Conservation (phyloP, 495 filamentous ascomycete genomes). For the Neurospora sp. region DNA sequence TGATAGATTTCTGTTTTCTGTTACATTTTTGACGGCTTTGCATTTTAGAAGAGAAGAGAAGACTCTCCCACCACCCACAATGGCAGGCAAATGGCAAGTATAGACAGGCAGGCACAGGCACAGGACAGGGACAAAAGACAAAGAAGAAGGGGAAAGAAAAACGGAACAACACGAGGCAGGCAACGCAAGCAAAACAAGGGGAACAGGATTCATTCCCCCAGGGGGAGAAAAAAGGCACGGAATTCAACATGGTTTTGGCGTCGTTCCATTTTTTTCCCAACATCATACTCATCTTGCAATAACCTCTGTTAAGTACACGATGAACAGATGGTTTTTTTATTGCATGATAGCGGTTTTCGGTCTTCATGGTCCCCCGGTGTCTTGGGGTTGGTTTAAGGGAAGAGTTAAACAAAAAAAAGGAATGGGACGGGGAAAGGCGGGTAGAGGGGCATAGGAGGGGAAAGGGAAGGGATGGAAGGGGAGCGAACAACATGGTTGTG, state of each 20-base stretch:
- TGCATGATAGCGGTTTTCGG: neutral
- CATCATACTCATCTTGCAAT: neutral
- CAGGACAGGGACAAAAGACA: neutral
- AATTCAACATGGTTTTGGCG: neutral
- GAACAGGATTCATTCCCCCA: neutral
- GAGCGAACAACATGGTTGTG: neutral
- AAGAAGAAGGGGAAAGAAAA: neutral
- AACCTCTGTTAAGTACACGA: neutral
- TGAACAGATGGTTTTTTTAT: neutral
- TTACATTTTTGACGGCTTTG: slow-evolving; percentile 1
- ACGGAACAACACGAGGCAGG: slow-evolving; percentile 1
- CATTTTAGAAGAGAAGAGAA: neutral
- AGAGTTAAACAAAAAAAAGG: neutral
- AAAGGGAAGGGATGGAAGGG: neutral
- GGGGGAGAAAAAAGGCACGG: neutral
- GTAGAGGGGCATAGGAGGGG: neutral
- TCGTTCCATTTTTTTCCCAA: neutral
- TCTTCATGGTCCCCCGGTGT: neutral
- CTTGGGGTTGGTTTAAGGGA: neutral
- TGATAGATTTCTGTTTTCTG: slow-evolving; percentile 1
- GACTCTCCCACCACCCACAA: neutral
- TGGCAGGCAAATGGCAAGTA: neutral
- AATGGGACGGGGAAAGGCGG: neutral
- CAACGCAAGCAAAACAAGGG: neutral
- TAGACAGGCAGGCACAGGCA: neutral